These are phyloP conservation scores for Trichoderma aggressivum DNA, from an alignment of 2,329 filamentous ascomycete genomes.

Conservation along the genomic window DNA sequence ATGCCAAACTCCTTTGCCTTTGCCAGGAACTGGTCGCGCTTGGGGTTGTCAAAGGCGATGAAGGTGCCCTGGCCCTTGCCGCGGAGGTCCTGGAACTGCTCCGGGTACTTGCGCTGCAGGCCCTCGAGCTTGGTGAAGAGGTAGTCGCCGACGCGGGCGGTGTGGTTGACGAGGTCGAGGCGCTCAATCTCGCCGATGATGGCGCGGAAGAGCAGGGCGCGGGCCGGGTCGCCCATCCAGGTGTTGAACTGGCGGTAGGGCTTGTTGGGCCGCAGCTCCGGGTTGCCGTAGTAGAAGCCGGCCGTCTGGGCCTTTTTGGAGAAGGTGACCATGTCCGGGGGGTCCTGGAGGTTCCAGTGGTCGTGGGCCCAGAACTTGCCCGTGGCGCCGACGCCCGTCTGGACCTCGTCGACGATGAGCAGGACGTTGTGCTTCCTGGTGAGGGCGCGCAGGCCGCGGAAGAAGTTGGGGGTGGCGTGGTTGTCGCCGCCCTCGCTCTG, in stretches of 20 bases:
- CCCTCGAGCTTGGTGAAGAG: conserved; percentile 67
- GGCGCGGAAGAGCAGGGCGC: conserved; percentile 78
- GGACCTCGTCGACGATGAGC: conserved; percentile 90
- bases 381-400: conserved; percentile 88
- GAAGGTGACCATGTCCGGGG: conserved; percentile 93
- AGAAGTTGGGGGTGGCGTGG: conserved; percentile 84
- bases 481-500: conserved; percentile 95
- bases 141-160: conserved; percentile 74
- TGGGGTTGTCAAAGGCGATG: conserved; percentile 84
- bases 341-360: conserved; percentile 77
- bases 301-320: conserved; percentile 94
- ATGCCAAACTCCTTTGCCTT: conserved; percentile 77
- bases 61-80: conserved; percentile 89
- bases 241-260: conserved; percentile 97
- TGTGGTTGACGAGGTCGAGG: conserved; percentile 74
- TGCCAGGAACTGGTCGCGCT: conserved; percentile 73
- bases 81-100: conserved; percentile 76
- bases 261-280: conserved; percentile 79
- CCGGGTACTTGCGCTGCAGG: conserved; percentile 68
- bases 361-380: conserved; percentile 97
- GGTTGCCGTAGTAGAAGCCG: conserved; percentile 86
- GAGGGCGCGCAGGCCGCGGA: conserved; percentile 75
- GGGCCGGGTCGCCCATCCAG: conserved; percentile 91
- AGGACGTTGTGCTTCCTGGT: conserved; percentile 75
- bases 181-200: conserved; percentile 80